Base-by-base conservation (phyloP, 768 basidiomycete species). In the Austroboletus eburneus region DNA sequence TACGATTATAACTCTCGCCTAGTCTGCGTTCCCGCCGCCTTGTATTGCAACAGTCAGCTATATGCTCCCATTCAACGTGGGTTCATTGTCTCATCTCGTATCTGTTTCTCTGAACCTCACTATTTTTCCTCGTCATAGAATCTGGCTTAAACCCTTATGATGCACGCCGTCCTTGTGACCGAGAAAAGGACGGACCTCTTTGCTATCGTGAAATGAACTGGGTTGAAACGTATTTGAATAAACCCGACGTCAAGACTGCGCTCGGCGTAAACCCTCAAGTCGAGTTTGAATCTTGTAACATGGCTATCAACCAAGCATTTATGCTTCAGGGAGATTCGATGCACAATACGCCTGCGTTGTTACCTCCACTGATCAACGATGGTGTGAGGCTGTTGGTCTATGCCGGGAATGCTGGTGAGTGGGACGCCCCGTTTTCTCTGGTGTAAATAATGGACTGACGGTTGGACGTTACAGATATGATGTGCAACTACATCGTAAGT, bases 181-280 rank as follows among this genome's bases (percentile, higher is more conserved):
- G 73, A 33, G 51, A 71, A 23, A 78, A 77, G 57, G 85, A 93
- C 50, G 86, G 84, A 3, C 70, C 77, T 3, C 71, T 89, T 3
- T 91, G 90, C 70, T 91, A 90, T 64, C 72, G 64, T 48, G 75
- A 95, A 69, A 83, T 96, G 78, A 57, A 65, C 16, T 96, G 89
- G 88, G 81, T 96, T 59, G 94, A 96, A 56, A 77, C 73, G 1
- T 97, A 84, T 78, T 73, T 97, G 77, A 96, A 97, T 63, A 69
- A 79, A 42, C 76, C 83, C 5, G 75, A 76, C 46, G 72, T 83
- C 64, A 95, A 95, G 72, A 77, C 75, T n/a, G 79, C 80, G 8
- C 76, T 94, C 23, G 91, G 92, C 39, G 90, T 80, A 14, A 72
- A 82, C 54, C 75, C 79, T 2, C 64, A 73, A 3, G 64, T 68